These are phyloP conservation scores for Ustilago vetiveriae DNA, from an alignment of 1,284 basidiomycete genomes.

Conservation along the genomic window DNA sequence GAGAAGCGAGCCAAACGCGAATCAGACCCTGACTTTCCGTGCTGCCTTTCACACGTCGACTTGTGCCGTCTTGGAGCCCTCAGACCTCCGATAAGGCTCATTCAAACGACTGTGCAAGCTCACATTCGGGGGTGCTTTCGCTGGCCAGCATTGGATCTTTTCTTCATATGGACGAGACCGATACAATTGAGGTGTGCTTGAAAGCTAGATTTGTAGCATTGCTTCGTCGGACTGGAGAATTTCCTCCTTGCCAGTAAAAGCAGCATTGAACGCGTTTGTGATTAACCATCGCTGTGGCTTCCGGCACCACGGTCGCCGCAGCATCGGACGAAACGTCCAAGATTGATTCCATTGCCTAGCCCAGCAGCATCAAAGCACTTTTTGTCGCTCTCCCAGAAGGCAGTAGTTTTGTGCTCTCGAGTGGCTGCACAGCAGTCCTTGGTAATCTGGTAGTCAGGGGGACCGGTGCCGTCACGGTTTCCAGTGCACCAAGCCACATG, in stretches of 20 bases:
- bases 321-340: slow-evolving; percentile 7
- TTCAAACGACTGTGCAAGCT: too few species aligned
- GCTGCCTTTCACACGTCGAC: background rate
- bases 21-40: background rate
- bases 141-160: slow-evolving; percentile 4
- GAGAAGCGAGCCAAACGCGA: slow-evolving; percentile 6
- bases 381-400: background rate
- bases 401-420: slow-evolving; percentile 2
- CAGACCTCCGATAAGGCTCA: too few species aligned
- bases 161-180: background rate
- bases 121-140: too few species aligned
- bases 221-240: too few species aligned
- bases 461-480: background rate
- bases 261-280: background rate
- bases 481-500: slow-evolving; percentile 5
- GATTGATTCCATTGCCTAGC: slow-evolving; percentile 13
- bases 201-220: too few species aligned
- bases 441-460: background rate
- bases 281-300: background rate
- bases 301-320: slow-evolving; percentile 9
- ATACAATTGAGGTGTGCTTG: too few species aligned
- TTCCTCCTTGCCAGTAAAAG: too few species aligned
- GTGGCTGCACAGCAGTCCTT: slow-evolving; percentile 14
- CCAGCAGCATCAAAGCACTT: slow-evolving; percentile 5
- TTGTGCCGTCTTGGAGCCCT: background rate